phyloP scores from a whole-genome alignment of 129 eudicot genomes.

The Flaveria brownii region DNA sequence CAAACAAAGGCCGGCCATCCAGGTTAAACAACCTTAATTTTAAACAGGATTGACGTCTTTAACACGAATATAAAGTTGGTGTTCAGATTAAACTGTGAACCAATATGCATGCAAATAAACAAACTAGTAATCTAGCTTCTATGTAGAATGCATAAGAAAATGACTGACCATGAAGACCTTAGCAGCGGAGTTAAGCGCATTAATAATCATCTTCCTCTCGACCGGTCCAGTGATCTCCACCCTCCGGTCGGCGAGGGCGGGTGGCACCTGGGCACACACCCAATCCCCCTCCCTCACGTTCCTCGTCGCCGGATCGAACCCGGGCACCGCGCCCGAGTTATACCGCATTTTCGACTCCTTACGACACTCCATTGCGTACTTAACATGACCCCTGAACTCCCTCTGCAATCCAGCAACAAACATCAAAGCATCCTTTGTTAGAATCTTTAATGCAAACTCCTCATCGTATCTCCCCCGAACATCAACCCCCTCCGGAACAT shows the following conservation, averaged over 20 bases:
- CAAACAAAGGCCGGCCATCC: too few species aligned
- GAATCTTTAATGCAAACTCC: constrained; percentile 63
- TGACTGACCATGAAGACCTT: constrained; percentile 84
- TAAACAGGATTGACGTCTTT: too few species aligned
- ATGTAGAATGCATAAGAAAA: background rate
- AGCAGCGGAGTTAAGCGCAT: constrained; percentile 92
- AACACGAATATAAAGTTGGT: too few species aligned
- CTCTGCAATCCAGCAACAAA: constrained; percentile 80
- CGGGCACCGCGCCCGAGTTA: constrained; percentile 68
- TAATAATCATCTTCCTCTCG: constrained; percentile 93
- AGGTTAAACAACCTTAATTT: too few species aligned
- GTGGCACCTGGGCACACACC: constrained; percentile 75
- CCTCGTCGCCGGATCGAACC: constrained; percentile 84
- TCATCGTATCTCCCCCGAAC: constrained; percentile 66
- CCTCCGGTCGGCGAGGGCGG: constrained; percentile 80
- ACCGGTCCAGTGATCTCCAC: constrained; percentile 95
- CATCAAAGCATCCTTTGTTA: constrained; percentile 69
- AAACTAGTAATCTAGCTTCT: too few species aligned
- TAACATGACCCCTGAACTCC: constrained; percentile 71
- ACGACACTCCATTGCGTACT: constrained; percentile 87
- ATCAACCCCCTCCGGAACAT: constrained; percentile 84
- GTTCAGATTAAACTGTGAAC: too few species aligned
- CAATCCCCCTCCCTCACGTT: constrained; percentile 69
- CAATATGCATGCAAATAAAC: too few species aligned
- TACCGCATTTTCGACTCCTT: constrained; percentile 73